phyloP scores from a whole-genome alignment of 768 basidiomycete genomes.

The Mrakia blollopis region DNA sequence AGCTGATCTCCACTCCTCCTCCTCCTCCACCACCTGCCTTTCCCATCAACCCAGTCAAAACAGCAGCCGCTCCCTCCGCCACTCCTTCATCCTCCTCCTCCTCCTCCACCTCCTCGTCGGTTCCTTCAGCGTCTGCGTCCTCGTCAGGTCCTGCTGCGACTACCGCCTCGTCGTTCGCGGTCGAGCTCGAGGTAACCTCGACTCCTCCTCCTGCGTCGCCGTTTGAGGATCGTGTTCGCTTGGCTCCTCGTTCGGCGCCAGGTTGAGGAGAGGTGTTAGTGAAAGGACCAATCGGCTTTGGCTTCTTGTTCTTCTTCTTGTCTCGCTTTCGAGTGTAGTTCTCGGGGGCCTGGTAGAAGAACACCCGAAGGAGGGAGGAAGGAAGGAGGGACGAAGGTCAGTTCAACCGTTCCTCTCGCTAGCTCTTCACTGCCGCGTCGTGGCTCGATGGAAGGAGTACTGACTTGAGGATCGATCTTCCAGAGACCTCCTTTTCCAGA shows the following conservation, averaged over 20 bases:
- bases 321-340: slow-evolving; percentile 23
- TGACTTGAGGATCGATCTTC: slow-evolving; percentile 9
- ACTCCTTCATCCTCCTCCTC: not conserved
- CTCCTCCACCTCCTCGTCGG: not conserved
- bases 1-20: not conserved
- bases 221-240: not conserved
- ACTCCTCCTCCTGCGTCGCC: not conserved
- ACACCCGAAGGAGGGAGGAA: too few relatives aligned
- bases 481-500: slow-evolving; percentile 19
- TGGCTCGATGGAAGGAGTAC: not conserved
- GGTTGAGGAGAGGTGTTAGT: not conserved
- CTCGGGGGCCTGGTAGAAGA: slow-evolving; percentile 7
- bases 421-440: too few relatives aligned
- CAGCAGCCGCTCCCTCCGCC: not conserved
- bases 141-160: not conserved
- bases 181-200: not conserved
- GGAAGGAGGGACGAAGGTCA: not conserved
- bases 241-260: not conserved
- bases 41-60: not conserved
- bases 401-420: not conserved
- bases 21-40: too few relatives aligned
- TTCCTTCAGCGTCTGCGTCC: not conserved
- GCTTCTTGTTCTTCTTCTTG: slow-evolving; percentile 9
- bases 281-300: not conserved
- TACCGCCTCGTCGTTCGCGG: not conserved